phyloP scores from a whole-genome alignment of 2,329 filamentous ascomycete genomes.

The Fusarium burgessii region DNA sequence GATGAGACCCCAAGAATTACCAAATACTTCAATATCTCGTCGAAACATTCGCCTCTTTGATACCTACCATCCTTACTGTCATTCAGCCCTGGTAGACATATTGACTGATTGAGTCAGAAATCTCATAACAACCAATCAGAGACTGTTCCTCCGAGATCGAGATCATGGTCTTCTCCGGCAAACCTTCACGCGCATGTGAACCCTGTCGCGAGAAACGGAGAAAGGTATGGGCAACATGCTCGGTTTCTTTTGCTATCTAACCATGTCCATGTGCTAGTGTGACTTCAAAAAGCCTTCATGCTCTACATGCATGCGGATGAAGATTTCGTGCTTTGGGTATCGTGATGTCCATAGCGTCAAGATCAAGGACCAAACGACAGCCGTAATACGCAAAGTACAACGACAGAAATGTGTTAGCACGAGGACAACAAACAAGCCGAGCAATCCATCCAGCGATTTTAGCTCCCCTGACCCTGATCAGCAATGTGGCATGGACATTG shows the following conservation, averaged over 20 bases:
- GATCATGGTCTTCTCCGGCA: constrained; percentile 3
- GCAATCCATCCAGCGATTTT: rapidly evolving
- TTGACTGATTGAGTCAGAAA: rapidly evolving
- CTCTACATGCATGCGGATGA: constrained; percentile 5
- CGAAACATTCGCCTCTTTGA: not conserved
- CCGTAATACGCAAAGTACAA: not conserved
- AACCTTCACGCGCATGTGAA: not conserved
- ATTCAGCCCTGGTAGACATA: not conserved
- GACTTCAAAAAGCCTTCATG: not conserved
- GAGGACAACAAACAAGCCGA: rapidly evolving
- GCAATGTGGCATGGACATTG: not conserved
- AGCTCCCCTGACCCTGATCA: rapidly evolving
- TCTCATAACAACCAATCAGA: not conserved
- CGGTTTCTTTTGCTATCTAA: not conserved
- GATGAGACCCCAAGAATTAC: not conserved
- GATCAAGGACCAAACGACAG: constrained; percentile 4
- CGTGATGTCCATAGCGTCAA: not conserved
- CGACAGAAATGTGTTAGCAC: not conserved
- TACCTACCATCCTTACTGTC: not conserved
- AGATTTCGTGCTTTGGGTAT: not conserved
- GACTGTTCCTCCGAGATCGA: not conserved
- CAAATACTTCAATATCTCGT: not conserved
- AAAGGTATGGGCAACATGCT: not conserved
- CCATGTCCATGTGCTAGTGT: not conserved
- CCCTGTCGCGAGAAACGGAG: constrained; percentile 10